Base-by-base conservation (phyloP, 2,329 filamentous ascomycete species). In the Cadophora sp. region DNA sequence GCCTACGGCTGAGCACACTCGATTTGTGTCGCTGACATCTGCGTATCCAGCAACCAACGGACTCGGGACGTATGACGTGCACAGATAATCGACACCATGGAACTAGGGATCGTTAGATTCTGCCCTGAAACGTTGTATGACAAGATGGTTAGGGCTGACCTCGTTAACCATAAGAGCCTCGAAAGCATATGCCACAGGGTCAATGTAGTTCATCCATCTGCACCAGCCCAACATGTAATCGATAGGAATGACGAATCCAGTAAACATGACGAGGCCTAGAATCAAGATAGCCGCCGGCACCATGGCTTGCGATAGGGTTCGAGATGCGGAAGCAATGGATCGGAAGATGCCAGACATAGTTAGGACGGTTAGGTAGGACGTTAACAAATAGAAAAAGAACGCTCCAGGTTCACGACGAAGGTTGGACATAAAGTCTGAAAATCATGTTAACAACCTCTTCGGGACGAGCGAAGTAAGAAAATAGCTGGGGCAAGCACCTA, bases 221-320 rank as follows among this genome's bases (percentile, higher is more conserved):
- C 91, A 92, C 92, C 93, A 96, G 1, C 82, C 86, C 7, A 91
- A 84, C 91, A 96, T 96, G 77, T 66, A 88, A 18, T 75, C 73
- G 1, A 77, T 75, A 14, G 80, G 78, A 48, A 83, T 80, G 9
- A 79, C 77, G 68, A 82, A 83, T 4, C 81, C 82, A 24, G 75
- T 76, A 58, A 76, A 78, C 22, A 78, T 76, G 33, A 77, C 71
- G 45, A 77, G 72, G 1, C 71, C 72, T 4, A 78, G 59, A 8
- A 72, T 76, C 62, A 87, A 77, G 13, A 89, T 72, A 18, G 86
- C 86, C 43, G 87, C 85, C 1, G 86, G 85, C 0, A 87, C 86
- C 78, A 90, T 83, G 72, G 87, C 87, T 74, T 89, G 86, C 14
- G 88, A 89, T 13, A 91, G 81, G 0, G 91, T 92, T 63, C 91